Conservation (phyloP, 2,329 filamentous ascomycete genomes). For the Colletotrichum sp. region DNA sequence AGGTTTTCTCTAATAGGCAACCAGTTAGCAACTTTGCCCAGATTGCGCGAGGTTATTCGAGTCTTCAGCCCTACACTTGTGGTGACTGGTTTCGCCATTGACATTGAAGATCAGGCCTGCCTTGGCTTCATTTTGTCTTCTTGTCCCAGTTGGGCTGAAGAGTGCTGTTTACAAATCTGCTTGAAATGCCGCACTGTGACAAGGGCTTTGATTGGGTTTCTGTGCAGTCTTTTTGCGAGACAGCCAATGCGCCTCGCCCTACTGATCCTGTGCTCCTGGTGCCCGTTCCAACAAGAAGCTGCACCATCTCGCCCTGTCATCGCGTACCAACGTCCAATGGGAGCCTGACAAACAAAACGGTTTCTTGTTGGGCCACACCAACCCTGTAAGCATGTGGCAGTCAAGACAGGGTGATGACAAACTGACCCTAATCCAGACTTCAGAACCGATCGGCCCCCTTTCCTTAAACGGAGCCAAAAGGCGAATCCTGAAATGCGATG, state of each 20-base stretch:
- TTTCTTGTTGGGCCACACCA: background rate
- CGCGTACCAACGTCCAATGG: background rate
- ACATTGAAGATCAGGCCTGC: background rate
- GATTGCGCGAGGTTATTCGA: background rate
- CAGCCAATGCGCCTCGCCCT: background rate
- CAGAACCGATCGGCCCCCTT: background rate
- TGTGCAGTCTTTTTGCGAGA: background rate
- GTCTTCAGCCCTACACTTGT: background rate
- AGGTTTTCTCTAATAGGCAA: background rate
- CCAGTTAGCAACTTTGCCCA: background rate
- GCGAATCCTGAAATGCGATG: background rate
- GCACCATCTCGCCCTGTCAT: background rate
- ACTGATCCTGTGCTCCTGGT: background rate
- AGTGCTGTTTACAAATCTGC: background rate
- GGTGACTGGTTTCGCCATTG: background rate
- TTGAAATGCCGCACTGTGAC: background rate
- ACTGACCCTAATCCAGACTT: background rate
- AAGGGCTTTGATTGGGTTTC: background rate
- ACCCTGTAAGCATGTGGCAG: background rate
- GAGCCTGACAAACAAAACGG: background rate
- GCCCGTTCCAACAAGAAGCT: background rate
- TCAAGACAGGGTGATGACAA: background rate
- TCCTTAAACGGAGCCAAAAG: background rate
- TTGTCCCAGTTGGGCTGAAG: background rate
- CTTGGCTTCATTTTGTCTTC: background rate